phyloP scores from a whole-genome alignment of 495 filamentous ascomycete genomes.

The Aspergillus incahuasiensis region DNA sequence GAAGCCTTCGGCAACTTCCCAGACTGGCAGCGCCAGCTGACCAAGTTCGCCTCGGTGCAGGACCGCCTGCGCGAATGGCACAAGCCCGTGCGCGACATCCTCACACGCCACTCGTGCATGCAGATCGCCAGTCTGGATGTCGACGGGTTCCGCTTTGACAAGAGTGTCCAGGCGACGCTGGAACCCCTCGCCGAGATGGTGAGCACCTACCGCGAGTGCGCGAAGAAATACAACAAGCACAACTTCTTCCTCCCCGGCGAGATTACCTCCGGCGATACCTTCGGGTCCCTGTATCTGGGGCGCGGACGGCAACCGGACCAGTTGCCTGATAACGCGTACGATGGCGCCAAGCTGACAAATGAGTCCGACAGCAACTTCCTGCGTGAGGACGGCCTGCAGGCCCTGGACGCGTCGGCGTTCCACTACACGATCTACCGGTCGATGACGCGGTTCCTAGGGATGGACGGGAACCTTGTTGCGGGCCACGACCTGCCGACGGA shows the following conservation, averaged over 20 bases:
- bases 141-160: slow-evolving; percentile 65
- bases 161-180: slow-evolving; percentile 58
- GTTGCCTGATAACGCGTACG: slow-evolving; percentile 29
- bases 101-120: slow-evolving; percentile 64
- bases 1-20: slow-evolving; percentile 64
- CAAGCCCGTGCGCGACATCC: slow-evolving; percentile 51
- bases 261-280: slow-evolving; percentile 56
- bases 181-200: slow-evolving; percentile 57
- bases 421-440: slow-evolving; percentile 66
- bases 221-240: slow-evolving; percentile 47
- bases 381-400: slow-evolving; percentile 49
- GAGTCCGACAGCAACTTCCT: slow-evolving; percentile 45
- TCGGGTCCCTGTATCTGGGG: slow-evolving; percentile 46
- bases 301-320: too few species aligned
- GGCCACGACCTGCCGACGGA: slow-evolving; percentile 54
- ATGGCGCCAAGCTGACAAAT: slow-evolving; percentile 43
- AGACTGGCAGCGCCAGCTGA: slow-evolving; percentile 62
- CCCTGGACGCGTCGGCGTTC: slow-evolving; percentile 62
- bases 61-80: slow-evolving; percentile 71
- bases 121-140: slow-evolving; percentile 56
- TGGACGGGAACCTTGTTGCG: slow-evolving; percentile 57
- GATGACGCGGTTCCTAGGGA: slow-evolving; percentile 59
- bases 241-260: slow-evolving; percentile 64
- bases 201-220: slow-evolving; percentile 50
- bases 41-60: slow-evolving; percentile 70